These are phyloP conservation scores for Coniochaeta sp. DNA, from an alignment of 2,329 filamentous ascomycete genomes.

Conservation along the genomic window DNA sequence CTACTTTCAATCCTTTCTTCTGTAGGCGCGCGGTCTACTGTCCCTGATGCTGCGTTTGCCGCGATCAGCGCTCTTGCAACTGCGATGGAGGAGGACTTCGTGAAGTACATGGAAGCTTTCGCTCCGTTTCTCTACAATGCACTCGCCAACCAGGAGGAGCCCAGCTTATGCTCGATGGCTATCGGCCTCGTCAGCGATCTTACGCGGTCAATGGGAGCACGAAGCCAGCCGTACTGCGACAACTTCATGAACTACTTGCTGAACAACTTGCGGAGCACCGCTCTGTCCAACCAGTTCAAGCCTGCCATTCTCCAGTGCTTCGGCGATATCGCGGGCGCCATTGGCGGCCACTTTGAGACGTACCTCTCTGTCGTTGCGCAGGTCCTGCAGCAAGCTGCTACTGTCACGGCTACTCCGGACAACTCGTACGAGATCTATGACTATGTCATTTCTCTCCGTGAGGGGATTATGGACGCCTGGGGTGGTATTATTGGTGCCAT, in stretches of 20 bases:
- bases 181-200: conserved; percentile 97
- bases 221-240: conserved; percentile 92
- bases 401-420: conserved; percentile 70
- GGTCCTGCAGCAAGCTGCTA: conserved; percentile 87
- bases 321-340: conserved; percentile 93
- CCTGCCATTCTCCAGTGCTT: conserved; percentile 97
- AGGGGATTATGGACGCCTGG: conserved; percentile 99
- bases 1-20: conserved; percentile 73
- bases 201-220: conserved; percentile 80
- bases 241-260: conserved; percentile 97
- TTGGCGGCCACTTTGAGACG: conserved; percentile 83
- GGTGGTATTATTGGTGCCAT: conserved; percentile 92
- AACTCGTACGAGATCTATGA: conserved; percentile 92
- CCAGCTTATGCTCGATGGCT: conserved; percentile 89
- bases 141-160: conserved; percentile 91
- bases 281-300: conserved; percentile 94
- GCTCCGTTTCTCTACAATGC: conserved; percentile 88
- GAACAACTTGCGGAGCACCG: conserved; percentile 81
- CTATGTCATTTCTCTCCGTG: conserved; percentile 88
- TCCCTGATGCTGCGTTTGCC: conserved; percentile 89
- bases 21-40: conserved; percentile 78
- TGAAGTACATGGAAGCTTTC: conserved; percentile 97
- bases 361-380: conserved; percentile 89
- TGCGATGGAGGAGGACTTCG: conserved; percentile 84
- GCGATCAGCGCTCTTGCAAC: conserved; percentile 88